Evolutionary conservation across 2,329 filamentous ascomycete genomes (phyloP).

Genomic region (Clathrospora elynae): DNA sequence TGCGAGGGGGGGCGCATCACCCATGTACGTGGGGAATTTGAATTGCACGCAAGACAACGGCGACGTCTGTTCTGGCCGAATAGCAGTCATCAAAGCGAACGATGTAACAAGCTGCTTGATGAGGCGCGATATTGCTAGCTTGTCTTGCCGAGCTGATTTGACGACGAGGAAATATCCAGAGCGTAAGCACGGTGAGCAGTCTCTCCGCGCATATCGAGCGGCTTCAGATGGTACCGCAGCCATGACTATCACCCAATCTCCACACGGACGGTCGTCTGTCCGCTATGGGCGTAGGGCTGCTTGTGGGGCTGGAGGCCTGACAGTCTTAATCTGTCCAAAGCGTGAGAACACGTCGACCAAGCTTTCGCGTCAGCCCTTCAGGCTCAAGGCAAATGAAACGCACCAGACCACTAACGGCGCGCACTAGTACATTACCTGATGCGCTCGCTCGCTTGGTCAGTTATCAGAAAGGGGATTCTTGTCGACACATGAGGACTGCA

Average conservation of each 20-base stretch:
- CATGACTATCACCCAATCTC: constrained; percentile 38
- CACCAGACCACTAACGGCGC: constrained; percentile 6
- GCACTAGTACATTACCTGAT: constrained; percentile 12
- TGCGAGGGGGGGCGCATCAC: constrained; percentile 10
- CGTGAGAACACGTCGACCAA: constrained; percentile 41
- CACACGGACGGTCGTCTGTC: constrained; percentile 35
- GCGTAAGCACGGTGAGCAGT: constrained; percentile 44
- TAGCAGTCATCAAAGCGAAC: constrained; percentile 16
- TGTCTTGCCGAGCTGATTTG: constrained; percentile 29
- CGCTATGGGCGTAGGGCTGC: constrained; percentile 31
- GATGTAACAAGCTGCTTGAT: constrained; percentile 11
- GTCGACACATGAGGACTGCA: constrained; percentile 17
- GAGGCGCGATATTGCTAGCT: constrained; percentile 14
- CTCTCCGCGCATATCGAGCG: constrained; percentile 32
- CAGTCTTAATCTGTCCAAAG: constrained; percentile 26
- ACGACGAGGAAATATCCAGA: constrained; percentile 26
- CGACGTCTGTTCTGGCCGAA: constrained; percentile 16
- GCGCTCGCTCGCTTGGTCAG: constrained; percentile 5
- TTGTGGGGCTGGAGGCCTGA: constrained; percentile 38
- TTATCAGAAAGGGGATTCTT: constrained; percentile 9
- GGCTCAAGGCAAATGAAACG: constrained; percentile 21
- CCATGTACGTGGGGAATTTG: background rate
- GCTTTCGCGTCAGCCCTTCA: constrained; percentile 31
- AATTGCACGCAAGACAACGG: constrained; percentile 13
- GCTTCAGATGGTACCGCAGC: constrained; percentile 29